Conservation (phyloP, 164 flowering plant genomes). For the Umbellularia californica region DNA sequence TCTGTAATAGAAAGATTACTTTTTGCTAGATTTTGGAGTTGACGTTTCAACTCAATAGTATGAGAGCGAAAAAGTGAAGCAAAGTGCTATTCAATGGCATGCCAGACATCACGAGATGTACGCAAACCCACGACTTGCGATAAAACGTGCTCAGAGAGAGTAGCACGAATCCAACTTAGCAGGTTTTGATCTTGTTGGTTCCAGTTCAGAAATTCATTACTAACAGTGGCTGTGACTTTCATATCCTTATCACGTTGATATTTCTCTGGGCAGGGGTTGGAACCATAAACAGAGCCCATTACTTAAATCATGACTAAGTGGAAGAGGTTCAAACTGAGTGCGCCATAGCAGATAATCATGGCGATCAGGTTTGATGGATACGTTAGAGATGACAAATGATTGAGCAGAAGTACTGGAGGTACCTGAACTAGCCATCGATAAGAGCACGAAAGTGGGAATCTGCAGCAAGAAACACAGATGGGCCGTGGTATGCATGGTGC, state of each 20-base stretch:
- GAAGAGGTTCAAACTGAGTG: background rate
- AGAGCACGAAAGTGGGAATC: too few species aligned
- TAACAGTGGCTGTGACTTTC: background rate
- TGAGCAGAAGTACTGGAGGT: background rate
- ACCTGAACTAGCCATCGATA: too few species aligned
- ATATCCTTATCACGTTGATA: background rate
- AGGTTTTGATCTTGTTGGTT: background rate
- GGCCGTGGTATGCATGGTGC: too few species aligned
- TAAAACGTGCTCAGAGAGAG: background rate
- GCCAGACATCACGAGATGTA: background rate
- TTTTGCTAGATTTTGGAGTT: background rate
- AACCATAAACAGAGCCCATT: background rate
- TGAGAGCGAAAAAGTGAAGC: too few species aligned
- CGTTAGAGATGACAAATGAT: too few species aligned
- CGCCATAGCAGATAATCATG: background rate
- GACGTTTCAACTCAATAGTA: background rate
- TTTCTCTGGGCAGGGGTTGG: background rate
- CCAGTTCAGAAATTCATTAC: background rate
- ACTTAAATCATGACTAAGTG: background rate
- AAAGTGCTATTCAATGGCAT: background rate
- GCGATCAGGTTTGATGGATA: too few species aligned
- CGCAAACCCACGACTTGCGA: background rate
- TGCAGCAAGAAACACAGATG: too few species aligned
- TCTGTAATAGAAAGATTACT: too few species aligned
- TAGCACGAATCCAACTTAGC: background rate